Evolutionary conservation across 1,284 basidiomycete species (phyloP).

Genomic region (Cryptococcus sp.): DNA sequence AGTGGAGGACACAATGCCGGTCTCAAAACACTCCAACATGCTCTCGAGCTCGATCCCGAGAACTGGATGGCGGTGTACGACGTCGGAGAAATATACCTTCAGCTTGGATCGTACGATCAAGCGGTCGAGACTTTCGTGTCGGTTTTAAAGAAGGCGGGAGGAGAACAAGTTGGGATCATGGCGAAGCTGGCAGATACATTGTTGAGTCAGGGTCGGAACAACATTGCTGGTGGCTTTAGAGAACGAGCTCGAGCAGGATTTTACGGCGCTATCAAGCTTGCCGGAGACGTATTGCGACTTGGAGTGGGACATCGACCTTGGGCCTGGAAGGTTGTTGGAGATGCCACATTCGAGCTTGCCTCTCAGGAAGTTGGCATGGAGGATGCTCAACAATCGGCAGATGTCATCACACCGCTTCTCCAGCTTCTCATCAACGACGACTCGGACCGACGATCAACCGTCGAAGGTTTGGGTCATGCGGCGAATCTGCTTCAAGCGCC

Average conservation of each 20-base stretch:
- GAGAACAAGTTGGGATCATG: slow-evolving; percentile 62
- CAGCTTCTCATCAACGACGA: slow-evolving; percentile 40
- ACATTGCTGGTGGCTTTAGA: slow-evolving; percentile 64
- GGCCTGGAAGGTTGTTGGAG: slow-evolving; percentile 81
- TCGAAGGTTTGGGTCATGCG: slow-evolving; percentile 37
- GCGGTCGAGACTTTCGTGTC: slow-evolving; percentile 65
- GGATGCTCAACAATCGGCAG: slow-evolving; percentile 29
- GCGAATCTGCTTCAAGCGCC: slow-evolving; percentile 30
- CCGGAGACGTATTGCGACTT: slow-evolving; percentile 55
- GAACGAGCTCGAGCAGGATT: slow-evolving; percentile 71
- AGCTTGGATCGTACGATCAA: slow-evolving; percentile 67
- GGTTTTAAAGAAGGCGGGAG: slow-evolving; percentile 53
- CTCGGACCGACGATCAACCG: slow-evolving; percentile 31
- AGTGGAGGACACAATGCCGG: slow-evolving; percentile 85
- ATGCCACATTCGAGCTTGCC: slow-evolving; percentile 67
- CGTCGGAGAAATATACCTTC: slow-evolving; percentile 77
- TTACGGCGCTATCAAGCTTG: slow-evolving; percentile 55
- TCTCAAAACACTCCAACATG: slow-evolving; percentile 75
- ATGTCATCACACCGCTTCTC: slow-evolving; percentile 32
- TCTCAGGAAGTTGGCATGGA: slow-evolving; percentile 32
- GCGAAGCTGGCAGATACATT: slow-evolving; percentile 69
- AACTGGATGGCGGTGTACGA: slow-evolving; percentile 84
- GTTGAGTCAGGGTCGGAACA: slow-evolving; percentile 63
- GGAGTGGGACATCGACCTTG: slow-evolving; percentile 59
- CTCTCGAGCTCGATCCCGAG: slow-evolving; percentile 60